These are phyloP conservation scores for Plasmodium knowlesi DNA, from an alignment of 169 alveolate species.

Conservation along the genomic window DNA sequence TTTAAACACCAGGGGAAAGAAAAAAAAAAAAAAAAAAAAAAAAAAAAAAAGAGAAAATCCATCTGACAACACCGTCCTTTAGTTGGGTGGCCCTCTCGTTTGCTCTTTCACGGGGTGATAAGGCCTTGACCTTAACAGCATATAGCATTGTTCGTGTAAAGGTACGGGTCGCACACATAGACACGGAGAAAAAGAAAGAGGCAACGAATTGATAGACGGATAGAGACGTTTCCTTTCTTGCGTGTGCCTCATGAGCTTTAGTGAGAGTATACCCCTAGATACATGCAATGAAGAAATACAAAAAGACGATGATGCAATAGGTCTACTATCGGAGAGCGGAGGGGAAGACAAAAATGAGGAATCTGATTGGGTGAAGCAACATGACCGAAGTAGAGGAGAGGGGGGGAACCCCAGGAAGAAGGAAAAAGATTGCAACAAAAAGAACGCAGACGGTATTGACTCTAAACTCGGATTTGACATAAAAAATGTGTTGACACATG, in stretches of 20 bases:
- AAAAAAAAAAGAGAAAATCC: neutral
- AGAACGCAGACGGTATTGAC: conserved; percentile 8
- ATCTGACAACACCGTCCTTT: neutral
- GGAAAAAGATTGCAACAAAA: conserved; percentile 5
- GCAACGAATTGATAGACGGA: neutral
- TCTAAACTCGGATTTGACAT: conserved; percentile 63
- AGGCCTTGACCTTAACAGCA: neutral
- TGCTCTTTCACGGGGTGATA: neutral
- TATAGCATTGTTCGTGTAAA: neutral
- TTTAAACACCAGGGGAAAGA: neutral
- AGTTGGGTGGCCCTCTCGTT: neutral
- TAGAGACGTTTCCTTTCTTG: neutral
- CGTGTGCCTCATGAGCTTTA: conserved; percentile 43
- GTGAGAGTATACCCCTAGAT: conserved; percentile 13
- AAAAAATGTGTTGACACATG: conserved; percentile 66
- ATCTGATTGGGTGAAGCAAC: neutral
- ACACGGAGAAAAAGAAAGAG: neutral
- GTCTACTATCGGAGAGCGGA: neutral
- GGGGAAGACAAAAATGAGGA: neutral
- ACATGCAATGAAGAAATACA: conserved; percentile 34
- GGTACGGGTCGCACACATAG: neutral
- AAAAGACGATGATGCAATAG: conserved; percentile 23
- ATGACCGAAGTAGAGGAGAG: neutral
- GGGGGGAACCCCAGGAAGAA: neutral
- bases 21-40: neutral